These are phyloP conservation scores for Claviceps fusiformis DNA, from an alignment of 2,329 filamentous ascomycete genomes.

Conservation along the genomic window DNA sequence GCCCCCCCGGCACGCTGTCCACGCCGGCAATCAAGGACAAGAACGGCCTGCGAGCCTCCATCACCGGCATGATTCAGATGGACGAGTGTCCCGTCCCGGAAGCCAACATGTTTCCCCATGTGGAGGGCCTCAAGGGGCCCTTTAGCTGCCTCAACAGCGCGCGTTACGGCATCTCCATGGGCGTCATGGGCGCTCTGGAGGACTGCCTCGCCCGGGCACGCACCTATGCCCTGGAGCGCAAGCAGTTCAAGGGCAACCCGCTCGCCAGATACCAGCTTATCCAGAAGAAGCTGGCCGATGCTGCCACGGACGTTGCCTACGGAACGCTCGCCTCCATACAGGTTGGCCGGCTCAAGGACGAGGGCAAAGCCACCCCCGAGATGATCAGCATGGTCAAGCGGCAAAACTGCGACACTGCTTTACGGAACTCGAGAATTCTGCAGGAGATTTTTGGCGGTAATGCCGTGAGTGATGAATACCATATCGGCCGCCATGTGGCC, in stretches of 20 bases:
- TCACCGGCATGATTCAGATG: conserved; percentile 96
- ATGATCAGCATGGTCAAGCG: conserved; percentile 97
- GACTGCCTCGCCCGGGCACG: conserved; percentile 74
- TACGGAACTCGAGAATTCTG: conserved; percentile 63
- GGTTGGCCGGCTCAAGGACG: conserved; percentile 84
- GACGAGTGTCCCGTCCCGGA: conserved; percentile 79
- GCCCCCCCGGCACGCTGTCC: conserved; percentile 76
- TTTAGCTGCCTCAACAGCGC: conserved; percentile 93
- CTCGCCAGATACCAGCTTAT: conserved; percentile 92
- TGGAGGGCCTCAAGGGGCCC: conserved; percentile 76
- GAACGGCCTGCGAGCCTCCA: conserved; percentile 80
- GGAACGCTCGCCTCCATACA: conserved; percentile 84
- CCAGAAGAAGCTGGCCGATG: conserved; percentile 95
- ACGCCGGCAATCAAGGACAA: conserved; percentile 92
- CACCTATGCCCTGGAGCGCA: conserved; percentile 80
- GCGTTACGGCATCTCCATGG: conserved; percentile 84
- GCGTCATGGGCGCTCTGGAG: conserved; percentile 85
- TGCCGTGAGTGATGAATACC: conserved; percentile 94
- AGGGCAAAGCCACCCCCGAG: conserved; percentile 75
- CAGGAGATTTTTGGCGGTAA: conserved; percentile 98
- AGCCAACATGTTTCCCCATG: conserved; percentile 84
- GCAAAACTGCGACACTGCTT: conserved; percentile 87
- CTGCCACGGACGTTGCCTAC: conserved; percentile 77
- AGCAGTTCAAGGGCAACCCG: conserved; percentile 92
- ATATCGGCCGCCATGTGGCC: conserved; percentile 85